Evolutionary conservation across 768 basidiomycete genomes (phyloP), one percentile per base, ranked within the genome.

Genomic region (Phanerochaete sordida): DNA sequence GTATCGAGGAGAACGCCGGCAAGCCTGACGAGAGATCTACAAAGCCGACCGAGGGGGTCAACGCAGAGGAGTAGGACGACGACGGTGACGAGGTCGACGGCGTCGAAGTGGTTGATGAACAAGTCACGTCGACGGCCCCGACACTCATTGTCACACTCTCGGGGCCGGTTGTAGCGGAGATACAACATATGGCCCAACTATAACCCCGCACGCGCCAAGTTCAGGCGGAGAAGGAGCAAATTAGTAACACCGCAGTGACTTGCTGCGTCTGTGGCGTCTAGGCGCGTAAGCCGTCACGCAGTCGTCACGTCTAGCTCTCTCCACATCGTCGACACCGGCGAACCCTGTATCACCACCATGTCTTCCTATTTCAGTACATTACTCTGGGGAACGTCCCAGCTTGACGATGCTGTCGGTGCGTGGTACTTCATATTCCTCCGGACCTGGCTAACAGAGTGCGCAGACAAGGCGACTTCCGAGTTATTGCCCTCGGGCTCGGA

Each of bases 401-500:
- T 93, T 48, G 89, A 94, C 72, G 88, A 91, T 64, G 87, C 88
- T 46, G 76, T 93, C 59, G 91, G 91, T 92, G 66, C 70, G 87
- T 72, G 23, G n/a, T 35, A 30, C 55, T 33, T 16, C 21, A 15
- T 6, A 35, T 62, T 46, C 12, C 21, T 8, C 57, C 52, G 28
- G 8, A 6, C 4, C 11, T 59, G 37, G 39, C 13, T 21, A 21
- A 50, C 44, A 13, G 43, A 31, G 15, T 11, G 15, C 57, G 21
- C 72, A 96, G 94, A 95, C 79, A 94, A 91, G 76, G 91, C 92
- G n/a, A 97, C 95, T 16, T 94, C 93, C 3, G 93, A 95, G 72
- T 79, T 93, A 26, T 75, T 93, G 56, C 92, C 94, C 39, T 81
- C 85, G 49, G 90, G 90, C 27, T 77, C 85, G 55, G 93, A 95